Evolutionary conservation across 345 rosid genomes (phyloP).

Genomic region (Brassica napus): DNA sequence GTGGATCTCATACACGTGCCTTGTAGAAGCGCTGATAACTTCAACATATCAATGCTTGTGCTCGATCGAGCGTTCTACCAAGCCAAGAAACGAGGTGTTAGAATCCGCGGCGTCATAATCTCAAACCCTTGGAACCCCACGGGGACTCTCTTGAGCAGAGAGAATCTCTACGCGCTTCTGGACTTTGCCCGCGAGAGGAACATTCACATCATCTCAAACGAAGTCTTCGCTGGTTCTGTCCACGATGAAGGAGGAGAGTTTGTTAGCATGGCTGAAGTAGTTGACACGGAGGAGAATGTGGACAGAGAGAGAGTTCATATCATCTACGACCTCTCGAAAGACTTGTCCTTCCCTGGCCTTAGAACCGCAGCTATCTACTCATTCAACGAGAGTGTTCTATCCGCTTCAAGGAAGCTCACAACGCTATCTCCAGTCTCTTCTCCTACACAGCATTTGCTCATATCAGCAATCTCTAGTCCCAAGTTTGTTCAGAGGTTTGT

Average conservation of each 20-base stretch:
- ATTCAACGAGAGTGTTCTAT: slow-evolving; percentile 54
- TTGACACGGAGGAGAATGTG: slow-evolving; percentile 53
- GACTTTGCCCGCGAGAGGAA: slow-evolving; percentile 89
- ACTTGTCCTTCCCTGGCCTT: slow-evolving; percentile 72
- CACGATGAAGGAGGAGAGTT: slow-evolving; percentile 53
- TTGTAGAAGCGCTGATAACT: slow-evolving; percentile 78
- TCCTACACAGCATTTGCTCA: slow-evolving; percentile 65
- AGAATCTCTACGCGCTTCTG: slow-evolving; percentile 64
- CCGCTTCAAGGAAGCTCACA: slow-evolving; percentile 62
- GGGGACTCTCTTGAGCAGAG: slow-evolving; percentile 58
- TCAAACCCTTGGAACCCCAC: slow-evolving; percentile 85
- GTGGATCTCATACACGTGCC: slow-evolving; percentile 87
- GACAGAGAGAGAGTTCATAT: slow-evolving; percentile 77
- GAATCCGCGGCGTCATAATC: slow-evolving; percentile 70
- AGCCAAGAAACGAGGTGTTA: slow-evolving; percentile 87
- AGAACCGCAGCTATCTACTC: slow-evolving; percentile 68
- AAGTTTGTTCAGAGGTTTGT: slow-evolving; percentile 50
- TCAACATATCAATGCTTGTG: slow-evolving; percentile 63
- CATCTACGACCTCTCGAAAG: slow-evolving; percentile 69
- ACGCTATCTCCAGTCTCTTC: slow-evolving; percentile 75
- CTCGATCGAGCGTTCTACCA: slow-evolving; percentile 81
- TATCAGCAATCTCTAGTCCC: slow-evolving; percentile 60
- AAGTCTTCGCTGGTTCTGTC: slow-evolving; percentile 66
- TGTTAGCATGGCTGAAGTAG: slow-evolving; percentile 75
- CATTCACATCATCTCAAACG: slow-evolving; percentile 78